These are phyloP conservation scores for Endocalyx cinctus DNA, from an alignment of 2,329 filamentous ascomycete species.

Conservation along the genomic window DNA sequence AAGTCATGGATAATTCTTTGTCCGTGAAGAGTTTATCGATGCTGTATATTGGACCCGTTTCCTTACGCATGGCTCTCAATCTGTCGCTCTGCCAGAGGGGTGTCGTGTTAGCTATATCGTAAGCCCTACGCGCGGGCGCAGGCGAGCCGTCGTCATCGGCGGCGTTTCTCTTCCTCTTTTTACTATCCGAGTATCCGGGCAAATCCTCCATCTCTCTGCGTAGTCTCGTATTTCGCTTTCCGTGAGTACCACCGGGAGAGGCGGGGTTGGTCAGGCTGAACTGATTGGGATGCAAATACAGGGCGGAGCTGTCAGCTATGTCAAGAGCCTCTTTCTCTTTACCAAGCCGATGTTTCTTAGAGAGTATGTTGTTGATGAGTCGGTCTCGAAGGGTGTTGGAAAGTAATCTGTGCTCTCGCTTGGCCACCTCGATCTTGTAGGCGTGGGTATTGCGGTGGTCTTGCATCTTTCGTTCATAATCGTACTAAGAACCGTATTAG, in stretches of 20 bases:
- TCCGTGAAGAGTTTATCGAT: slow-evolving; percentile 69
- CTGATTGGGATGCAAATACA: slow-evolving; percentile 64
- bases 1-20: slow-evolving; percentile 62
- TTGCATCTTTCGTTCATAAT: slow-evolving; percentile 58
- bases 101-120: slow-evolving; percentile 55
- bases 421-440: slow-evolving; percentile 60
- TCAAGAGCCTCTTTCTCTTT: slow-evolving; percentile 66
- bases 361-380: slow-evolving; percentile 60
- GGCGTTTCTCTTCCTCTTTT: slow-evolving; percentile 59
- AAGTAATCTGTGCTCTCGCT: slow-evolving; percentile 55
- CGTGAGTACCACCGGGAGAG: slow-evolving; percentile 59
- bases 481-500: slow-evolving; percentile 41
- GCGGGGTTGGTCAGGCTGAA: slow-evolving; percentile 62
- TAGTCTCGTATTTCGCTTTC: slow-evolving; percentile 58
- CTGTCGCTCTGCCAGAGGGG: slow-evolving; percentile 60
- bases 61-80: slow-evolving; percentile 46
- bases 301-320: slow-evolving; percentile 60
- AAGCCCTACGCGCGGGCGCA: slow-evolving; percentile 48
- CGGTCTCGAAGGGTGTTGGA: slow-evolving; percentile 59
- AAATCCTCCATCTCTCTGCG: slow-evolving; percentile 58
- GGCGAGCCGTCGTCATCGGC: slow-evolving; percentile 61
- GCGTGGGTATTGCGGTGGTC: slow-evolving; percentile 56
- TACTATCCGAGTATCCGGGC: slow-evolving; percentile 48
- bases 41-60: slow-evolving; percentile 58
- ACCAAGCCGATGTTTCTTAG: slow-evolving; percentile 60